Percentiles rank a stretch among this genome's conserved stretches.
Conservation (phyloP, 495 filamentous ascomycete species). For the Hypoxylon lienhwacheense region DNA sequence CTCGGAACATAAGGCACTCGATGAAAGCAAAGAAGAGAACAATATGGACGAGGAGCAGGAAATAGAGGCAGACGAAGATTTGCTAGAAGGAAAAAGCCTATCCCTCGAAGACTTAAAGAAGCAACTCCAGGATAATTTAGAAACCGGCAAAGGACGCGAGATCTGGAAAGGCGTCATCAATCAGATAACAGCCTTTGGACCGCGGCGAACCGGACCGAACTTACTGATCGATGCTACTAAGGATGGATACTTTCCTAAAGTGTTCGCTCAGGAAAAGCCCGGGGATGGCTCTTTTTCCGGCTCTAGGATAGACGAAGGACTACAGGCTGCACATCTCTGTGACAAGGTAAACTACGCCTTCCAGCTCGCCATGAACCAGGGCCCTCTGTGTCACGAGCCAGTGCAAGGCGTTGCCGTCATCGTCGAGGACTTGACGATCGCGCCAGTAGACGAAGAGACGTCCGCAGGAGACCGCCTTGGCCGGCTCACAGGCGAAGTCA, state of each 20-base stretch:
- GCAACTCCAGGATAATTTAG: constrained; percentile 67
- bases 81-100: constrained; percentile 58
- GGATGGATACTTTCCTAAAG: constrained; percentile 70
- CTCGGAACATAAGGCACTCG: constrained; percentile 60
- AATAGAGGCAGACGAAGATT: constrained; percentile 51
- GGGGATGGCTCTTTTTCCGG: constrained; percentile 34
- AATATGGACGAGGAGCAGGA: constrained; percentile 43
- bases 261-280: constrained; percentile 57
- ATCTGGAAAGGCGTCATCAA: constrained; percentile 77
- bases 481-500: constrained; percentile 85
- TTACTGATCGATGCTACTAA: constrained; percentile 83
- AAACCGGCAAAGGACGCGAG: constrained; percentile 66
- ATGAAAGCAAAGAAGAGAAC: constrained; percentile 40
- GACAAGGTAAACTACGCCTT: constrained; percentile 93
- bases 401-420: constrained; percentile 93
- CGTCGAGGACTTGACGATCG: constrained; percentile 74
- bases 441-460: constrained; percentile 57
- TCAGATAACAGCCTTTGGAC: constrained; percentile 86
- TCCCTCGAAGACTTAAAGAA: constrained; percentile 74
- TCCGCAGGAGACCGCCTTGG: constrained; percentile 68
- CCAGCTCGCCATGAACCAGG: constrained; percentile 86
- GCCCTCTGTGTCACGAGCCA: constrained; percentile 90
- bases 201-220: constrained; percentile 82
- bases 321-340: constrained; percentile 71
- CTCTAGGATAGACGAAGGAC: constrained; percentile 50